phyloP scores from a whole-genome alignment of 805 yeast genomes.

The Candida mattraensis region DNA sequence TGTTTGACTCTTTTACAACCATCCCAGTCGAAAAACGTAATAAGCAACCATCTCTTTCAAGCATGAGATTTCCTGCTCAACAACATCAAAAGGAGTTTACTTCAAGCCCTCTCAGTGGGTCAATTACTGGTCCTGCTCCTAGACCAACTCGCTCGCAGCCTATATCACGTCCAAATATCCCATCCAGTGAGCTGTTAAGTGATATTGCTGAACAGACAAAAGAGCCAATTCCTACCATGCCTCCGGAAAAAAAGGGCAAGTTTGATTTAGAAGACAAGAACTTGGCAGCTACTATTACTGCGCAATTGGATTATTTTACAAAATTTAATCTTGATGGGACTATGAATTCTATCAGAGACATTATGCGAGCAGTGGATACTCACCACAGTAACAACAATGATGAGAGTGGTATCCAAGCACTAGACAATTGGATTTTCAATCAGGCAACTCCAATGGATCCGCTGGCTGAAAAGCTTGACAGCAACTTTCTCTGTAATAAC shows the following conservation, averaged over 20 bases:
- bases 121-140: too few species aligned
- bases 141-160: too few species aligned
- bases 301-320: constrained; percentile 10
- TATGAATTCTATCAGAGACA: constrained; percentile 7
- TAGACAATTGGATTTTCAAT: constrained; percentile 9
- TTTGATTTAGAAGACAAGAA: constrained; percentile 1
- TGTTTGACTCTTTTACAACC: constrained; percentile 9
- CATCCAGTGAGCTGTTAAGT: background rate
- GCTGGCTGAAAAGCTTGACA: background rate
- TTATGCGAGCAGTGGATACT: constrained; percentile 7
- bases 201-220: background rate
- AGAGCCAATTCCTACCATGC: background rate
- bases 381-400: constrained; percentile 9
- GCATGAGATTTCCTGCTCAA: too few species aligned
- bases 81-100: too few species aligned
- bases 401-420: constrained; percentile 5
- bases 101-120: too few species aligned
- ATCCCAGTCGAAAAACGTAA: constrained; percentile 2
- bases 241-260: background rate
- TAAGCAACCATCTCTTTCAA: too few species aligned
- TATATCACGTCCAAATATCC: too few species aligned
- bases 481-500: background rate
- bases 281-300: constrained; percentile 4
- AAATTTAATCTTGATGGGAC: constrained; percentile 12
- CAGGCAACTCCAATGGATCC: constrained; percentile 1